A percentile compares a stretch with the other conserved stretches of the same genome.
phyloP scores from a whole-genome alignment of 768 basidiomycete species.

The Xanthoconium purpureum region DNA sequence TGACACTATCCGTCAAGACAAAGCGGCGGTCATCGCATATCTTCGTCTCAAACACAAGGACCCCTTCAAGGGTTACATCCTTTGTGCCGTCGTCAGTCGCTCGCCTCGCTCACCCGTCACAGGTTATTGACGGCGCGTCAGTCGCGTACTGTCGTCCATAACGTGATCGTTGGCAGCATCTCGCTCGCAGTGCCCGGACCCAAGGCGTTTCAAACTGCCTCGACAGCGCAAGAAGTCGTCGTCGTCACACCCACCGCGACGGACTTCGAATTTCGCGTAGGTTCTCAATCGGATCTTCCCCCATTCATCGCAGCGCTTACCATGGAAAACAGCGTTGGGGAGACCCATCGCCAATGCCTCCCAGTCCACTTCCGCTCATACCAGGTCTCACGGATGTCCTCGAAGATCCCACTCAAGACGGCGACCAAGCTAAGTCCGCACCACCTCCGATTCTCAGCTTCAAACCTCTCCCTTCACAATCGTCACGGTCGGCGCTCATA shows the following conservation, averaged over 20 bases:
- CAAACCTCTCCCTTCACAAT: constrained; percentile 64
- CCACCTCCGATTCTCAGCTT: constrained; percentile 43
- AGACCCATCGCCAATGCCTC: constrained; percentile 63
- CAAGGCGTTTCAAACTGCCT: constrained; percentile 76
- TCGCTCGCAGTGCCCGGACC: constrained; percentile 73
- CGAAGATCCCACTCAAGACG: constrained; percentile 6
- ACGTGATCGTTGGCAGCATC: constrained; percentile 72
- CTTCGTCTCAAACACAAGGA: constrained; percentile 79
- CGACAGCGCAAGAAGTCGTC: constrained; percentile 79
- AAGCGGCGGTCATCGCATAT: constrained; percentile 76
- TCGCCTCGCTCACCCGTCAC: neutral
- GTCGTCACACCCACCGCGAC: constrained; percentile 61
- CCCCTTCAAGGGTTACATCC: constrained; percentile 69
- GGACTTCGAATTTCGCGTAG: constrained; percentile 53
- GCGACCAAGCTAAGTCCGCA: constrained; percentile 1
- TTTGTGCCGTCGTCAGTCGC: constrained; percentile 66
- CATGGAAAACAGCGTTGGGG: constrained; percentile 55
- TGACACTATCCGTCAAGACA: constrained; percentile 74
- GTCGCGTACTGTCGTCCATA: constrained; percentile 69
- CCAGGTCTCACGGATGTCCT: constrained; percentile 15
- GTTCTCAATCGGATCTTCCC: constrained; percentile 18
- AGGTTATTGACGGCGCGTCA: constrained; percentile 15
- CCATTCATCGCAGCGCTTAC: constrained; percentile 4
- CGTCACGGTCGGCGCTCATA: constrained; percentile 75
- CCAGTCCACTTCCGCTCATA: constrained; percentile 40